A percentile compares a stretch with the other conserved stretches of the same genome.
Conservation (phyloP, 2,329 filamentous ascomycete genomes). For the Huntiella decipiens region DNA sequence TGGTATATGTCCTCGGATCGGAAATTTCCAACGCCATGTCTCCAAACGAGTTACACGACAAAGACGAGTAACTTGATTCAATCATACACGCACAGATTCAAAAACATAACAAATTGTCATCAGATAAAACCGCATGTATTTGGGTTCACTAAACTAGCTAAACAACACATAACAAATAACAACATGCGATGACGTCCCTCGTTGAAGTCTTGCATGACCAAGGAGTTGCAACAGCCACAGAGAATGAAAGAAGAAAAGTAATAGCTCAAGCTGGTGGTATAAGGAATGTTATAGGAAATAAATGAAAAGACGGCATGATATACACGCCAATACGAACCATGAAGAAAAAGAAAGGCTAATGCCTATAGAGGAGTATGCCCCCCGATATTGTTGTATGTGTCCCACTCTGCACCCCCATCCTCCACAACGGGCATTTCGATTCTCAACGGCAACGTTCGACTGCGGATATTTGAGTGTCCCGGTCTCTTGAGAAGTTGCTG, state of each 20-base stretch:
- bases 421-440: conserved; percentile 11
- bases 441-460: conserved; percentile 3
- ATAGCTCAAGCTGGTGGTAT: no score
- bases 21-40: conserved; percentile 29
- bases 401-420: conserved; percentile 22
- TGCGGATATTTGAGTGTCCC: neutral
- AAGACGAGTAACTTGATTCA: no score
- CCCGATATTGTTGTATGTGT: conserved; percentile 27
- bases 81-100: no score
- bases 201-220: no score
- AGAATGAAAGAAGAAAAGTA: no score
- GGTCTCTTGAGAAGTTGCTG: conserved; percentile 1
- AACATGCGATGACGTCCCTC: no score
- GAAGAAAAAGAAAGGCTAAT: conserved; percentile 3
- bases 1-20: conserved; percentile 28
- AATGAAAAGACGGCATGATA: neutral
- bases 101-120: no score
- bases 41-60: no score
- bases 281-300: neutral
- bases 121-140: no score
- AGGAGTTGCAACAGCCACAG: no score
- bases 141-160: no score
- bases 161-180: no score
- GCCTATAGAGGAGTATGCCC: conserved; percentile 15
- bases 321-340: conserved; percentile 4